Percentiles rank a stretch among this genome's conserved stretches.
Evolutionary conservation across 371 early-diverging fungal species (phyloP).

Genomic region (Rhizopus stolonifer): DNA sequence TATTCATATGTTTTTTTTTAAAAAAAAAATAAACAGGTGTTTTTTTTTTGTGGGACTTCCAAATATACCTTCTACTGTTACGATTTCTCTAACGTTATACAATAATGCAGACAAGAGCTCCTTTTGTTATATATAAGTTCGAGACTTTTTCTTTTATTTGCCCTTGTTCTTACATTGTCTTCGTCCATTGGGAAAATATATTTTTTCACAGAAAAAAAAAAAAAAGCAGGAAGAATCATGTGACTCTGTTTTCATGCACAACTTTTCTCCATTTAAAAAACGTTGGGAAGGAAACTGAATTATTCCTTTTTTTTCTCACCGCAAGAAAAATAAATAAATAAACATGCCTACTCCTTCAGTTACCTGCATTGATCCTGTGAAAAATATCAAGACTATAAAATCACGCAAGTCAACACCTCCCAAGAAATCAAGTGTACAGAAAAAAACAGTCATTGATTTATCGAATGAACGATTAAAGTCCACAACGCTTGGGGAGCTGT

Average conservation of each 20-base stretch:
- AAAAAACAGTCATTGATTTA: neutral
- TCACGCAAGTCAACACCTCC: neutral
- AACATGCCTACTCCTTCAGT: slow-evolving; percentile 18
- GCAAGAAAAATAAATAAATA: neutral
- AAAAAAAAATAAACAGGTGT: neutral
- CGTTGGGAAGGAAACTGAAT: too few species aligned
- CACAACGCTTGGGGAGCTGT: slow-evolving; percentile 23
- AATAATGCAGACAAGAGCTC: slow-evolving; percentile 13
- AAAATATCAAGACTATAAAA: neutral
- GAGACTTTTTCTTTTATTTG: neutral
- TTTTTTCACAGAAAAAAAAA: too few species aligned
- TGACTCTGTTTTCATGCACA: too few species aligned
- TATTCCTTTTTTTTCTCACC: too few species aligned
- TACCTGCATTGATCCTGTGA: neutral
- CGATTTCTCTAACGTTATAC: slow-evolving; percentile 16
- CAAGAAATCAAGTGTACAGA: neutral
- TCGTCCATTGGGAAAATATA: neutral
- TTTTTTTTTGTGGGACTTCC: neutral
- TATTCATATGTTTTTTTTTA: too few species aligned
- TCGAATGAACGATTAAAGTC: neutral
- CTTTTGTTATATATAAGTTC: neutral
- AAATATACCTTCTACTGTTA: slow-evolving; percentile 19
- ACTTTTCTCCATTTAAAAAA: too few species aligned
- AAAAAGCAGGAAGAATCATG: too few species aligned
- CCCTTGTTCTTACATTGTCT: neutral